Base-by-base conservation (phyloP, 2,329 filamentous ascomycete genomes). In the Pyrenochaeta sp. region DNA sequence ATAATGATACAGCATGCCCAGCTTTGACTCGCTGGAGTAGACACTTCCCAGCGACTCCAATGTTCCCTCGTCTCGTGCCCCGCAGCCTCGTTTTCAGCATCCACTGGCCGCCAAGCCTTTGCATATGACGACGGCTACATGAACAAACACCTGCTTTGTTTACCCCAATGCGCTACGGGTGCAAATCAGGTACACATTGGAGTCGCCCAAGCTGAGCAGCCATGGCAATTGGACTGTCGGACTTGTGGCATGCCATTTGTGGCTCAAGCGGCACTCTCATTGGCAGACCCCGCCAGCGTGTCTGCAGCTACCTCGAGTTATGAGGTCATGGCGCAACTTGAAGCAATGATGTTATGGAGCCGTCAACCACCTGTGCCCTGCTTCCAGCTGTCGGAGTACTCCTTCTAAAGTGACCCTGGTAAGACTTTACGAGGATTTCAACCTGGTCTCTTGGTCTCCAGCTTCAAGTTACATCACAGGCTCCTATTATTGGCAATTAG, bases 281-380 rank as follows among this genome's bases (percentile, higher is more conserved):
- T 61, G 58, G 58, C 36, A 42, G 38, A 36, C 36, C 42, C 44
- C 14, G 18, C 28, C 44, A 54, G 58, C 54, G 50, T 44, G 38
- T 39, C 46, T 52, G 58, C 54, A 40, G 28, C 39, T 44, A 30
- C 31, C 38, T 38, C 42, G 41, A 40, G 36, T 20, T 18, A 55
- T 58, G 51, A 54, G 43, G 51, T 58, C 48, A 55, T 57, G 23
- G 45, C 22, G 42, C 43, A 47, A 48, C 52, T 37, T 46, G 41
- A 52, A 26, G 44, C 44, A 44, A 53, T 53, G 45, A 55, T 55
- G 48, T 35, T 41, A 44, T 48, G 40, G 35, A 28, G 17, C 42
- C 38, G 41, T 28, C 20, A 46, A 43, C 20, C 47, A 55, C 18
- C 51, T 47, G 49, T 61, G 59, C 59, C 59, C 44, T 62, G 59